phyloP scores from a whole-genome alignment of 129 eudicot species.

The Mikania micrantha region DNA sequence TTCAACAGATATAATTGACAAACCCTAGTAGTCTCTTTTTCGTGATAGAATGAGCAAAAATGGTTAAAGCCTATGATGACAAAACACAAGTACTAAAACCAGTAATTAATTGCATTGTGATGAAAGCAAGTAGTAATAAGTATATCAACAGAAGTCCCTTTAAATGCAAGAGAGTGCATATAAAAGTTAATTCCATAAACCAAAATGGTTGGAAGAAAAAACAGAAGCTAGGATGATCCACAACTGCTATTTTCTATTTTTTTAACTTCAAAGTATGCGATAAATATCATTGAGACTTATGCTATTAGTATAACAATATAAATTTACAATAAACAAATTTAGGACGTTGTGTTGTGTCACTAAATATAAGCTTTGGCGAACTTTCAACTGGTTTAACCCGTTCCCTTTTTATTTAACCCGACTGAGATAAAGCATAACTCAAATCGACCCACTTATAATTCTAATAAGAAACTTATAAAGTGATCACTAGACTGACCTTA shows the following conservation, averaged over 20 bases:
- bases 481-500: conserved; percentile 27
- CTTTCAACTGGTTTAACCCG: not conserved
- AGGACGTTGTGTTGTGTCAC: not conserved
- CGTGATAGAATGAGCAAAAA: too few species aligned
- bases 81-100: too few species aligned
- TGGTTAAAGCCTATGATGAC: too few species aligned
- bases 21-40: too few species aligned
- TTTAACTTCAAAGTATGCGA: not conserved
- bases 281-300: not conserved
- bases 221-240: not conserved
- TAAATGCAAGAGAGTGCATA: too few species aligned
- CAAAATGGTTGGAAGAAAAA: too few species aligned
- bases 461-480: not conserved
- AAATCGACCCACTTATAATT: not conserved
- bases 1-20: too few species aligned
- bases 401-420: not conserved
- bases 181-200: too few species aligned
- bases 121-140: too few species aligned
- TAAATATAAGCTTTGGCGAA: not conserved
- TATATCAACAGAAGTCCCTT: too few species aligned
- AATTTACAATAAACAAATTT: not conserved
- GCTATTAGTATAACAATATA: not conserved
- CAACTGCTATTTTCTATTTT: not conserved
- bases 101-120: too few species aligned
- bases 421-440: not conserved